Percentiles rank a stretch among this genome's conserved stretches.
Evolutionary conservation across 2,329 filamentous ascomycete genomes (phyloP).

Genomic region (Trichophaea hybrida): DNA sequence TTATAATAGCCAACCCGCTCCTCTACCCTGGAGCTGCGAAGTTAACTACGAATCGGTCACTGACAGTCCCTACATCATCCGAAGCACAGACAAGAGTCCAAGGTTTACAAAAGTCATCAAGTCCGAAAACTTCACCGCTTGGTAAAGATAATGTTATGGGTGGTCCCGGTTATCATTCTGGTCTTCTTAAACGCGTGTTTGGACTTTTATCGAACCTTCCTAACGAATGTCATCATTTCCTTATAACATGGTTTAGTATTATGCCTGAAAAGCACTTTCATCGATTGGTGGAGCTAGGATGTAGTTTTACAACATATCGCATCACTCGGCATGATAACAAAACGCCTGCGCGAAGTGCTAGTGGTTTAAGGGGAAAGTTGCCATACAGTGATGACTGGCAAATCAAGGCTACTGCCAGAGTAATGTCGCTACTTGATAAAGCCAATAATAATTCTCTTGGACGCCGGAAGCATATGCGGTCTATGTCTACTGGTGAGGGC

Average conservation of each 20-base stretch:
- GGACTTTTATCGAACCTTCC: conserved; percentile 66
- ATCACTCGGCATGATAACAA: conserved; percentile 51
- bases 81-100: not conserved
- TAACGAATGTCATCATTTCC: conserved; percentile 57
- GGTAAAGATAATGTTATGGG: conserved; percentile 18
- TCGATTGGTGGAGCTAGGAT: conserved; percentile 59
- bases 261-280: conserved; percentile 54
- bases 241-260: conserved; percentile 65
- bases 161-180: conserved; percentile 55
- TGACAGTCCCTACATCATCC: not conserved
- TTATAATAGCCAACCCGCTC: conserved; percentile 65
- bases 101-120: not conserved
- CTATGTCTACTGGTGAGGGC: not conserved
- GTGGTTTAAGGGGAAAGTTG: conserved; percentile 34
- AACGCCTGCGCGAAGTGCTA: conserved; percentile 19
- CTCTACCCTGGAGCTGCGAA: conserved; percentile 38
- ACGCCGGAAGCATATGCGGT: conserved; percentile 31
- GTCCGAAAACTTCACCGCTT: not conserved
- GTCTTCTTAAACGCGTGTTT: conserved; percentile 70
- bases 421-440: conserved; percentile 67
- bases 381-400: conserved; percentile 80
- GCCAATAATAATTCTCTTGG: conserved; percentile 51
- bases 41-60: conserved; percentile 15
- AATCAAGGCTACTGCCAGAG: conserved; percentile 61
- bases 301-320: conserved; percentile 68